Percentiles rank a stretch among this genome's conserved stretches.
Conservation (phyloP, 2,329 filamentous ascomycete genomes). For the Purpureocillium takamizusanense region DNA sequence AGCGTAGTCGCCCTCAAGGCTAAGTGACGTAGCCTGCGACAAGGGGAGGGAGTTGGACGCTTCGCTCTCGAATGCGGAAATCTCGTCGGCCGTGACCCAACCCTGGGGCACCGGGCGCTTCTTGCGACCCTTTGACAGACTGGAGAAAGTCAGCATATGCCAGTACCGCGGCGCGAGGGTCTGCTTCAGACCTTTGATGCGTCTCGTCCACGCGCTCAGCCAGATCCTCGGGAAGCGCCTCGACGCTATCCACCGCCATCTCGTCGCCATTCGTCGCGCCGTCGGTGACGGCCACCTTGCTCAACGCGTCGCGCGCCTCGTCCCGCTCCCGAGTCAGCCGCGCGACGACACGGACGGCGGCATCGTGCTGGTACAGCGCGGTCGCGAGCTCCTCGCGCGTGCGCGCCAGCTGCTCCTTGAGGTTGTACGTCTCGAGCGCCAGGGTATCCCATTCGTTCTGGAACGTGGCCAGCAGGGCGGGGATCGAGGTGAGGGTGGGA, state of each 20-base stretch:
- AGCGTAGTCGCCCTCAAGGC: slow-evolving; percentile 51
- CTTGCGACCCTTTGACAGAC: slow-evolving; percentile 78
- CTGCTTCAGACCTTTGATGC: slow-evolving; percentile 60
- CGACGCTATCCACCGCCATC: slow-evolving; percentile 79
- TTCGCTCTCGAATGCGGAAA: slow-evolving; percentile 41
- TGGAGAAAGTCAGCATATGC: slow-evolving; percentile 24
- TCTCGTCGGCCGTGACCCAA: slow-evolving; percentile 70
- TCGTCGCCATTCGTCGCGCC: slow-evolving; percentile 58
- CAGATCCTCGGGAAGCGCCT: slow-evolving; percentile 64
- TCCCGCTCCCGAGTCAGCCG: slow-evolving; percentile 85
- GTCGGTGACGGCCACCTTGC: slow-evolving; percentile 67
- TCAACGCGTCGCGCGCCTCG: slow-evolving; percentile 81
- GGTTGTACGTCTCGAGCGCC: slow-evolving; percentile 81
- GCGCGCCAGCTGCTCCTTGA: slow-evolving; percentile 81
- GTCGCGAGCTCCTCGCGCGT: slow-evolving; percentile 90
- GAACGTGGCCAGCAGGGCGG: slow-evolving; percentile 85
- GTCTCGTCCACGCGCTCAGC: slow-evolving; percentile 68
- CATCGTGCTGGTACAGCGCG: slow-evolving; percentile 93
- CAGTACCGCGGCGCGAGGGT: background rate
- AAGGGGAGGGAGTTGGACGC: slow-evolving; percentile 38
- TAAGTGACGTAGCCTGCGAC: slow-evolving; percentile 38
- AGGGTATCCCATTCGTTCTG: slow-evolving; percentile 98
- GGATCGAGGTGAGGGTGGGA: slow-evolving; percentile 91
- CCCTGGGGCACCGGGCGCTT: slow-evolving; percentile 79
- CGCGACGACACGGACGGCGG: slow-evolving; percentile 90